Evolutionary conservation across 2,329 filamentous ascomycete species (phyloP).

Genomic region (Botryosphaeria dothidea): DNA sequence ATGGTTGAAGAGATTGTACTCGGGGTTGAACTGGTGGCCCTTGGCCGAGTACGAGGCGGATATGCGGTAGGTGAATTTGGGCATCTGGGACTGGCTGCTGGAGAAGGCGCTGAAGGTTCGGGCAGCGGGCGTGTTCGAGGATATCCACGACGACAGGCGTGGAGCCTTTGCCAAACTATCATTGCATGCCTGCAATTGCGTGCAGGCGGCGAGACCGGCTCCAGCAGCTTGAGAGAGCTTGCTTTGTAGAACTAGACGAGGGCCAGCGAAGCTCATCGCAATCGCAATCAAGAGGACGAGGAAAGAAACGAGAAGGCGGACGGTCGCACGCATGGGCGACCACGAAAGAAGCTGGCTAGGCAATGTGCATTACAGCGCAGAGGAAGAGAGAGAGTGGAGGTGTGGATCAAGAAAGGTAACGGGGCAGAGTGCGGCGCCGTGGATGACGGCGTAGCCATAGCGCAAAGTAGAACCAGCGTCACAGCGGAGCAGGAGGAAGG

Average conservation of each 20-base stretch:
- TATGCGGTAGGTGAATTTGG: constrained; percentile 38
- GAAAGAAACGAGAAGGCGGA: constrained; percentile 18
- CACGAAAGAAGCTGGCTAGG: background rate
- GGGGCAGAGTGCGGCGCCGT: background rate
- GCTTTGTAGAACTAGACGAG: constrained; percentile 3
- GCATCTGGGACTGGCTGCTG: constrained; percentile 23
- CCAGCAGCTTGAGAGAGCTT: constrained; percentile 14
- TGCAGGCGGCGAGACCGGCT: constrained; percentile 14
- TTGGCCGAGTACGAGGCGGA: constrained; percentile 45
- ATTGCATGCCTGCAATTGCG: constrained; percentile 10
- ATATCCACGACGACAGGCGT: background rate
- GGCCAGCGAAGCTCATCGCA: constrained; percentile 20
- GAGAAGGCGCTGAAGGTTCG: background rate
- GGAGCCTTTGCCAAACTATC: background rate
- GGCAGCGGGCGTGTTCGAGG: background rate
- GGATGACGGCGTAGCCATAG: too few relatives aligned
- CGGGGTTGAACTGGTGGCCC: constrained; percentile 37
- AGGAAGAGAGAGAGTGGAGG: background rate
- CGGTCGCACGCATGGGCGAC: constrained; percentile 19
- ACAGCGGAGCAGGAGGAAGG: too few relatives aligned
- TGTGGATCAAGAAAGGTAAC: background rate
- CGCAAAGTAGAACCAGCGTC: too few relatives aligned
- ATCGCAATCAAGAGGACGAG: constrained; percentile 18
- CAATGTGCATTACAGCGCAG: constrained; percentile 14
- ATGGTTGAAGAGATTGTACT: constrained; percentile 37